Conservation (phyloP, 2,329 filamentous ascomycete genomes). For the Saccharata proteae region DNA sequence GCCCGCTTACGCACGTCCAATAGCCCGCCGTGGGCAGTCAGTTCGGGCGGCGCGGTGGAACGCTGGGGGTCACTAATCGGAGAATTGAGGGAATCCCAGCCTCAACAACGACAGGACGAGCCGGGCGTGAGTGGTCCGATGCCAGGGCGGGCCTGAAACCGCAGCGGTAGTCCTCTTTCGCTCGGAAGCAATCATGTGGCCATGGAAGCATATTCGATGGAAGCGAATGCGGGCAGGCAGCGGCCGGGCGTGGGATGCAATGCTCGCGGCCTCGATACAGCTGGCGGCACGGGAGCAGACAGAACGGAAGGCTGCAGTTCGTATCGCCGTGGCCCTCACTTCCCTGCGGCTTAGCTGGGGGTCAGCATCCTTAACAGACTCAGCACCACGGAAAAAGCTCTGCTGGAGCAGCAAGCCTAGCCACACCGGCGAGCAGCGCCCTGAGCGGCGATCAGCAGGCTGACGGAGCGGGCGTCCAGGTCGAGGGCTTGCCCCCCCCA, state of each 20-base stretch:
- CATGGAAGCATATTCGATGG: conserved; percentile 4
- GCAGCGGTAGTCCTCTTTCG: conserved; percentile 5
- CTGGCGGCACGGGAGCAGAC: no score
- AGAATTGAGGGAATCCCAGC: conserved; percentile 9
- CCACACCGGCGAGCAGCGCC: no score
- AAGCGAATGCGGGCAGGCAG: background rate
- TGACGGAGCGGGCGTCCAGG: no score
- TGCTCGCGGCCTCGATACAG: no score
- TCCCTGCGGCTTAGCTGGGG: conserved; percentile 8
- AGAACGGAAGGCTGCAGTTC: conserved; percentile 9
- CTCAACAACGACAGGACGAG: conserved; percentile 1
- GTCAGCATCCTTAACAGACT: conserved; percentile 4
- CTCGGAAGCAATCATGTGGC: conserved; percentile 7
- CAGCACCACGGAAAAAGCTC: conserved; percentile 9
- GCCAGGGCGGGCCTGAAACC: conserved; percentile 8
- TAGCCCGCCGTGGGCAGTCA: conserved; percentile 4
- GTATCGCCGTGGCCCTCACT: conserved; percentile 5
- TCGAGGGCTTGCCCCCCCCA: no score
- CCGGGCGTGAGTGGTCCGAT: conserved; percentile 7
- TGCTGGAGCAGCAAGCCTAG: conserved; percentile 2
- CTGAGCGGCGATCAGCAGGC: no score
- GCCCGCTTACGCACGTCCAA: conserved; percentile 5
- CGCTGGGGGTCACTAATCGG: conserved; percentile 10
- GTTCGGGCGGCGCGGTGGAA: conserved; percentile 5
- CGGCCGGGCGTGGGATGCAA: background rate